These are phyloP conservation scores for Hypoxylon sp. DNA, from an alignment of 2,329 filamentous ascomycete species.

Conservation along the genomic window DNA sequence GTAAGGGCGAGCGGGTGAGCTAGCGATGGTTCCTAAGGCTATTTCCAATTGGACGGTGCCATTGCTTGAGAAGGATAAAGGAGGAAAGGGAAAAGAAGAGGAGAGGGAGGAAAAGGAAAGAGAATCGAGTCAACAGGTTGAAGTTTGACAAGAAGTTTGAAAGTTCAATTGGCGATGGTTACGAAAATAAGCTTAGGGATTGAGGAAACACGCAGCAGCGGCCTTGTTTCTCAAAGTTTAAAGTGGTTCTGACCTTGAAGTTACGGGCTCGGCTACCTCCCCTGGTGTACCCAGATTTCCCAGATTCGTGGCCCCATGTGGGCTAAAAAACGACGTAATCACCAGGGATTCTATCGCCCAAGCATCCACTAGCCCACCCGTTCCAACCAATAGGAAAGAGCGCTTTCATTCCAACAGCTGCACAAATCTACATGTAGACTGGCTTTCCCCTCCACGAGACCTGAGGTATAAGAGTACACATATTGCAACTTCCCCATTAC, in stretches of 20 bases:
- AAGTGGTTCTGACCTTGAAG: conserved; percentile 31
- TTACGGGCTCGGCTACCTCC: conserved; percentile 30
- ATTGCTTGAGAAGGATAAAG: conserved; percentile 37
- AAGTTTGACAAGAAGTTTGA: conserved; percentile 16
- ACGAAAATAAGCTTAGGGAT: conserved; percentile 39
- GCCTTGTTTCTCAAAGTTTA: conserved; percentile 35
- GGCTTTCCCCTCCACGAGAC: conserved; percentile 17
- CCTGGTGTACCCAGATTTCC: conserved; percentile 29
- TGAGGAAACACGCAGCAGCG: conserved; percentile 38
- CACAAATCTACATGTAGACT: conserved; percentile 24
- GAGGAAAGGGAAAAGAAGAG: conserved; percentile 38
- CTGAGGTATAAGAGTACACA: conserved; percentile 18
- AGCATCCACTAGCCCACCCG: conserved; percentile 18
- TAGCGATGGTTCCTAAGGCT: conserved; percentile 33
- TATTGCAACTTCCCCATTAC: conserved; percentile 4
- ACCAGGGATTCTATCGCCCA: conserved; percentile 36
- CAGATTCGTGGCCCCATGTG: conserved; percentile 37
- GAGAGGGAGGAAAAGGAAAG: conserved; percentile 41
- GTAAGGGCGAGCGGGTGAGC: conserved; percentile 33
- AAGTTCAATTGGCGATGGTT: conserved; percentile 39
- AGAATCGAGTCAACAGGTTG: conserved; percentile 37
- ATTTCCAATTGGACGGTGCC: conserved; percentile 47
- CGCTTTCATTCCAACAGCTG: conserved; percentile 10
- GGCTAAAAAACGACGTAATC: conserved; percentile 45
- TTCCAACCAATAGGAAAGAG: conserved; percentile 28